These are phyloP conservation scores for Crotalaria pallida DNA, from an alignment of 306 rosid genomes.

Conservation along the genomic window DNA sequence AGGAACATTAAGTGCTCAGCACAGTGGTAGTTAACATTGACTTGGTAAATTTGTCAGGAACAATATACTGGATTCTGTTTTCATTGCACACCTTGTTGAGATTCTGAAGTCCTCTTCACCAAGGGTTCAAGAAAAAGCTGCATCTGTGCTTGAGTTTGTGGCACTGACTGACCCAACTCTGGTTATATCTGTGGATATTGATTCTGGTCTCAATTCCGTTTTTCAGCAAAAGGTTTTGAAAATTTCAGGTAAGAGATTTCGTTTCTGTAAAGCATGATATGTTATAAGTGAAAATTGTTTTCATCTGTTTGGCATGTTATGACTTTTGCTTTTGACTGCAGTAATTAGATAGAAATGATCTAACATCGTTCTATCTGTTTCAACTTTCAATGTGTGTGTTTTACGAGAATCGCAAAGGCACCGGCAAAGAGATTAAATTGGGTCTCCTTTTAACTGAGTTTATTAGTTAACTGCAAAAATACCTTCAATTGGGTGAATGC, in stretches of 20 bases:
- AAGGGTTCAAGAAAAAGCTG: slow-evolving; percentile 70
- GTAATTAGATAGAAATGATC: not conserved
- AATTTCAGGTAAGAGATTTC: slow-evolving; percentile 38
- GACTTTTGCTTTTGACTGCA: not conserved
- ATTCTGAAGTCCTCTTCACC: slow-evolving; percentile 62
- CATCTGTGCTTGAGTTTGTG: slow-evolving; percentile 68
- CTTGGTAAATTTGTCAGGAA: slow-evolving; percentile 37
- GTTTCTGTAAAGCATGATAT: not conserved
- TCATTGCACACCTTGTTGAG: slow-evolving; percentile 55
- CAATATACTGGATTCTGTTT: slow-evolving; percentile 45
- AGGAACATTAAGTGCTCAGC: not conserved
- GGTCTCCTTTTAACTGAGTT: not conserved
- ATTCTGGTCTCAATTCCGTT: slow-evolving; percentile 57
- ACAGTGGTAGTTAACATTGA: not conserved
- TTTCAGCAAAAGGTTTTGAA: slow-evolving; percentile 53
- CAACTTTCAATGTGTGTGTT: not conserved
- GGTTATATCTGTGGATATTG: slow-evolving; percentile 47
- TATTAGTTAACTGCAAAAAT: not conserved
- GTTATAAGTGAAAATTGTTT: not conserved
- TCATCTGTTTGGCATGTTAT: not conserved
- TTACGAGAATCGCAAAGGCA: not conserved
- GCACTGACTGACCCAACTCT: slow-evolving; percentile 57
- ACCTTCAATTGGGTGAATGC: not conserved
- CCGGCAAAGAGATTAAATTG: not conserved
- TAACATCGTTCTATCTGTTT: not conserved